Evolutionary conservation across 129 eudicot species (phyloP), one percentile per base, ranked within the genome.

Genomic region (Flaveria bidentis): DNA sequence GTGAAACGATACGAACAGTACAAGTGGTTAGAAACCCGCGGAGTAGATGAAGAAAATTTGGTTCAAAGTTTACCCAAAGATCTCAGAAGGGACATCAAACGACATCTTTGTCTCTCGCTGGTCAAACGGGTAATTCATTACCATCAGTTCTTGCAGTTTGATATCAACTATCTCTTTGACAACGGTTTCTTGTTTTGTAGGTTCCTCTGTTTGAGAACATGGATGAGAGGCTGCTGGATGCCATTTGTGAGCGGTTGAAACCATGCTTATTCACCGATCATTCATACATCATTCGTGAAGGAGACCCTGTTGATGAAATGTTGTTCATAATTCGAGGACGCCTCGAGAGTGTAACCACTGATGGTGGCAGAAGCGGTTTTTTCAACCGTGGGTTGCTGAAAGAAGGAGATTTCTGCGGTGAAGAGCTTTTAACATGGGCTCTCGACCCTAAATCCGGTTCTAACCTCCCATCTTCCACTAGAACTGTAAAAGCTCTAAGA

Each of bases 1-100:
- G 97, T 94, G 16, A 86, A 96, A 71, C 91, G 96, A 30, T 93
- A 88, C 51, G 98, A 93, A 71, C 98, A 91, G 71, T 94, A 91
- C 87, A 94, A 91, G 68, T 94, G 99, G 99, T 73, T 89, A 70
- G 99, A 87, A 84, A 94, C 97, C 41, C 97, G 90, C 33, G 99
- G 99, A 69, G 97, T 91, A 42, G 99, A 94, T 56, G 97, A 94
- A 89, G 93, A 94, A 39, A 82, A 67, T 77, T 76, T 94, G 76
- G 92, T 94, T 57, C 90, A 85, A 58, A 86, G 80, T 77, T 85
- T 94, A 52, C 99, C 99, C 13, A 94, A 89, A 62, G 99, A 94
- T 91, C 87, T 91, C 13, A 94, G 92, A 78, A 67, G 94, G 79
- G 99, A 94, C 84, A 94, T 94, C 44, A 91, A 94, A 73, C 93